Evolutionary conservation across 176 grass and related monocot species (phyloP).

Genomic region (Ampelocalamus luodianensis): DNA sequence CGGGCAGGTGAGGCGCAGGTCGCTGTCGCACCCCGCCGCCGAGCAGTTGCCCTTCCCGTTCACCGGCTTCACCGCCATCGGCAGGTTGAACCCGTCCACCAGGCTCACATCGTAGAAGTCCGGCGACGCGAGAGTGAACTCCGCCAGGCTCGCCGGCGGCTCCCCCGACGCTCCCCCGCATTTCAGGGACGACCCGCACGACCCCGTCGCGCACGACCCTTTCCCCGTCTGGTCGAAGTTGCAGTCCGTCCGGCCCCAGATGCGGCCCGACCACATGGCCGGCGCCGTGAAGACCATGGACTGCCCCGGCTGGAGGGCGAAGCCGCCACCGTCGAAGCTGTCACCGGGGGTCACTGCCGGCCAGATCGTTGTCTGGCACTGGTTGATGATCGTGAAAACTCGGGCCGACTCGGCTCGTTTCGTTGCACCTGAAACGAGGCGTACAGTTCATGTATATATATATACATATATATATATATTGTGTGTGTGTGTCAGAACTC

Average conservation of each 20-base stretch:
- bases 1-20: conserved; percentile 57
- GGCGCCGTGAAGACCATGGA: conserved; percentile 58
- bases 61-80: conserved; percentile 53
- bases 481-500: neutral
- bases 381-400: conserved; percentile 65
- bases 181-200: conserved; percentile 52
- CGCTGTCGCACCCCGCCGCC: conserved; percentile 58
- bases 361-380: conserved; percentile 65
- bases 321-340: conserved; percentile 61
- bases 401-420: conserved; percentile 41
- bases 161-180: conserved; percentile 52
- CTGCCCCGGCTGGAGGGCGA: conserved; percentile 58
- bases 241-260: conserved; percentile 79
- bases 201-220: conserved; percentile 62
- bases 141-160: conserved; percentile 62
- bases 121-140: conserved; percentile 58
- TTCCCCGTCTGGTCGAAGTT: conserved; percentile 55
- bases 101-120: conserved; percentile 45
- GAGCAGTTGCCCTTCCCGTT: conserved; percentile 52
- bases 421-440: neutral
- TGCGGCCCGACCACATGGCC: conserved; percentile 54
- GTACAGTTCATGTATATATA: too few relatives aligned
- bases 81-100: conserved; percentile 45
- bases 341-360: conserved; percentile 57
- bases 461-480: too few relatives aligned